These are phyloP conservation scores for Ogataea kodamae DNA, from an alignment of 805 yeast genomes.

Conservation along the genomic window DNA sequence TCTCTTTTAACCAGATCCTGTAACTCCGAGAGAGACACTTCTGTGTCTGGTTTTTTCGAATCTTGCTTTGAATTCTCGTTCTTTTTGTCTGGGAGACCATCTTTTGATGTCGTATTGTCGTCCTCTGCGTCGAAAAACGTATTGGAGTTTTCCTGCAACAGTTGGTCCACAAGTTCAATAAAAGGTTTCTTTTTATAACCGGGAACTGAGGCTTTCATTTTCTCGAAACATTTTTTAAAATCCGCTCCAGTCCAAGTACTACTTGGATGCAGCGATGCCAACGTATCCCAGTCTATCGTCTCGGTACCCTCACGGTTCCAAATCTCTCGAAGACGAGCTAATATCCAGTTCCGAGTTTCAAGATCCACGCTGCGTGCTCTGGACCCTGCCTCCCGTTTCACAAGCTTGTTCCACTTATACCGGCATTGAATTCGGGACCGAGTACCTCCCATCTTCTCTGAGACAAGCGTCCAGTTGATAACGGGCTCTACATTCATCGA, in stretches of 20 bases:
- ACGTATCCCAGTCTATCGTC: constrained; percentile 52
- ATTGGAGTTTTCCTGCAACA: constrained; percentile 17
- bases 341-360: constrained; percentile 49
- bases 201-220: constrained; percentile 49
- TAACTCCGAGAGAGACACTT: constrained; percentile 18
- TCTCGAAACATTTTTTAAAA: constrained; percentile 57
- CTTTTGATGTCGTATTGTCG: not conserved
- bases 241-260: constrained; percentile 57
- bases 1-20: constrained; percentile 20
- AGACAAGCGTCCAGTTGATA: constrained; percentile 88
- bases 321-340: constrained; percentile 43
- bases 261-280: constrained; percentile 45
- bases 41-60: constrained; percentile 8
- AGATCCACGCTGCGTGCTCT: constrained; percentile 42
- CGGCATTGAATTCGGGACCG: constrained; percentile 93
- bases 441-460: constrained; percentile 84
- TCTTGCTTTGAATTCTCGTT: constrained; percentile 1
- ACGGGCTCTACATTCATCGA: constrained; percentile 35
- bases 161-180: constrained; percentile 29
- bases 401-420: constrained; percentile 87
- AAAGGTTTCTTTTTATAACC: constrained; percentile 42
- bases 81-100: constrained; percentile 2
- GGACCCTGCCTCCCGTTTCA: constrained; percentile 52
- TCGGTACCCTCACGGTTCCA: constrained; percentile 38
- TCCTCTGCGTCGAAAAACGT: constrained; percentile 3